Base-by-base conservation (phyloP, 805 yeast genomes). In the Candida tammaniensis region DNA sequence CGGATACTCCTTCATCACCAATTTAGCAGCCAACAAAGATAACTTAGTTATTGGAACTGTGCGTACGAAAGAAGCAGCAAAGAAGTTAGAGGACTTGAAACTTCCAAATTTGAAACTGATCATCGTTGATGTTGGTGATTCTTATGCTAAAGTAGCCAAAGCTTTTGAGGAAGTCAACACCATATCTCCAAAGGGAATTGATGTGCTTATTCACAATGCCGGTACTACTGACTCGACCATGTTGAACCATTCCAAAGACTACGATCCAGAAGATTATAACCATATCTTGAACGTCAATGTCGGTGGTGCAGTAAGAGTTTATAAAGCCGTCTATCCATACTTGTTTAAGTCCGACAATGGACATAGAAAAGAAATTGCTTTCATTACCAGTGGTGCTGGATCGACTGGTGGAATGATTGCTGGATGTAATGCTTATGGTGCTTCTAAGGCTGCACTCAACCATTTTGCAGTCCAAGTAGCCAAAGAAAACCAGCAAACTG, bases 401-500 rank as follows among this genome's bases (percentile, higher is more conserved):
- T 21, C 24, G 6, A 34, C 25, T 7, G 35, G 35, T 6, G 30
- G 20, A 11, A 7, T 23, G n/a, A 7, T 9, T 5, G 7, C 14
- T 7, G 31, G 31, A 4, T 13, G 14, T 10, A 32, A 36, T 30
- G 50, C 57, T 5, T 64, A 64, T 39, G 59, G 58, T 11, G 49
- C 51, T 6, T 62, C 70, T 5, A 66, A 67, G 39, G 61, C 66
- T 2, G 66, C 64, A 1, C 33, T 61, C 12, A 61, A 61, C 46
- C 57, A 46, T 41, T 38, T 55, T 13, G 46, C 47, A 7, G 49
- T 41, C 22, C 52, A 53, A 17, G 25, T 64, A 25, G 41, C 57
- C 23, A 16, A n/a, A 18, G 68, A 38, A 18, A 28, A 31, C 20
- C 20, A 16, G 2, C 17, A 14, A 9, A 11, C 24, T 14, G 17